These are phyloP conservation scores for Acanthamoeba healyi DNA, from an alignment of 208 protist species.

Conservation along the genomic window DNA sequence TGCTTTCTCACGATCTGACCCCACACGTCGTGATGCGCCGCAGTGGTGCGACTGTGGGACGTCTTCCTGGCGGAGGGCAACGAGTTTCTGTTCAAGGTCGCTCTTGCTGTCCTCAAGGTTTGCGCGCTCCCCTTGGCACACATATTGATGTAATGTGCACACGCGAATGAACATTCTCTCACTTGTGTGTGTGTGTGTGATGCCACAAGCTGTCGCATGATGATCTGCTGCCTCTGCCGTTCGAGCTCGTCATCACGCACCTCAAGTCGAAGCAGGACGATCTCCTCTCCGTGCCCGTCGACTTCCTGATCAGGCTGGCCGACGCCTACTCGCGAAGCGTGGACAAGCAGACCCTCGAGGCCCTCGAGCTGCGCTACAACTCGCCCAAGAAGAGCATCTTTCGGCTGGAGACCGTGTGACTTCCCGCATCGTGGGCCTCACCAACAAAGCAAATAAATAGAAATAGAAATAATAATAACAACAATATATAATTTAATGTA, in stretches of 20 bases:
- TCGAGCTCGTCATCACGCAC: conserved; percentile 10
- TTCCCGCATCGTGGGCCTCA: too few species aligned
- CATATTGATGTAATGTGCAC: neutral
- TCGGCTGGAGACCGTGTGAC: neutral
- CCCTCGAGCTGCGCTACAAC: conserved; percentile 14
- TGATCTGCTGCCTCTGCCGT: neutral
- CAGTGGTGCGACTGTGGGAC: conserved; percentile 46
- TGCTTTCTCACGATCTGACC: neutral
- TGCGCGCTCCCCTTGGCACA: neutral
- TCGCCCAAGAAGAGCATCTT: conserved; percentile 49
- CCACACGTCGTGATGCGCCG: neutral
- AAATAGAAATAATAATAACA: too few species aligned
- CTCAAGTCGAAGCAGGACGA: conserved; percentile 28
- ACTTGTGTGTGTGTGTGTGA: too few species aligned
- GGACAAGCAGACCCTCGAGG: conserved; percentile 11
- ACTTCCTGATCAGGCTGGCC: conserved; percentile 3
- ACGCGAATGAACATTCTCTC: neutral
- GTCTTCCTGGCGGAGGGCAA: conserved; percentile 19
- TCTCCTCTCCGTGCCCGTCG: neutral
- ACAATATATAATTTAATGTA: too few species aligned
- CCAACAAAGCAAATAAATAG: too few species aligned
- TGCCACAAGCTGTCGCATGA: neutral
- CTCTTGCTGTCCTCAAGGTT: conserved; percentile 8
- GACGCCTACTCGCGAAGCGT: conserved; percentile 4
- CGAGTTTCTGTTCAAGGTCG: conserved; percentile 49